Conservation (phyloP, 495 filamentous ascomycete species). For the Tirmania nivea region DNA sequence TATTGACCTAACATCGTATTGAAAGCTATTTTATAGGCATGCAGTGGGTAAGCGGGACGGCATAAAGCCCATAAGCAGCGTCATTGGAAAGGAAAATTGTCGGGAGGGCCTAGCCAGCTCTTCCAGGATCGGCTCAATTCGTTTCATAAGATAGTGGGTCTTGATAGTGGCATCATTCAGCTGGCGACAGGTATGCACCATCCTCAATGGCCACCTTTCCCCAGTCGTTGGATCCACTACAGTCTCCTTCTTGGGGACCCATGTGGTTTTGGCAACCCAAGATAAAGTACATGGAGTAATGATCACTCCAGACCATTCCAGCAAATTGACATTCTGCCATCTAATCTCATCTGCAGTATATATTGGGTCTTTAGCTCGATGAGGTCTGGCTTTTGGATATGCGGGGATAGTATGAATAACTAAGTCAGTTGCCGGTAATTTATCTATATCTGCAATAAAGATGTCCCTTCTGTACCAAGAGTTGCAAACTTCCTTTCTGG, state of each 20-base stretch:
- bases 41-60: not conserved
- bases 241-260: not conserved
- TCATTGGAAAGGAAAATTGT: too few species aligned
- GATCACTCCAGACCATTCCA: not conserved
- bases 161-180: not conserved
- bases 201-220: not conserved
- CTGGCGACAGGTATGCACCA: not conserved
- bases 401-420: not conserved
- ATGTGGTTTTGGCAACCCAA: not conserved
- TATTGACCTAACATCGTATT: conserved; percentile 1
- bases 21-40: conserved; percentile 5
- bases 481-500: too few species aligned
- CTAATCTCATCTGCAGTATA: not conserved
- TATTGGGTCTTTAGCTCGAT: not conserved
- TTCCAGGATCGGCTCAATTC: not conserved
- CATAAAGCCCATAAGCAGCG: not conserved
- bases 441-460: not conserved
- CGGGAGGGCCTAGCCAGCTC: not conserved
- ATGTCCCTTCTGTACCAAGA: conserved; percentile 3
- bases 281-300: not conserved
- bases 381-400: not conserved
- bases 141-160: not conserved
- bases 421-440: not conserved
- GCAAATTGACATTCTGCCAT: not conserved
- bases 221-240: not conserved